Evolutionary conservation across 495 filamentous ascomycete species (phyloP), one percentile per base, ranked within the genome.

Genomic region (Aspergillus campestris): DNA sequence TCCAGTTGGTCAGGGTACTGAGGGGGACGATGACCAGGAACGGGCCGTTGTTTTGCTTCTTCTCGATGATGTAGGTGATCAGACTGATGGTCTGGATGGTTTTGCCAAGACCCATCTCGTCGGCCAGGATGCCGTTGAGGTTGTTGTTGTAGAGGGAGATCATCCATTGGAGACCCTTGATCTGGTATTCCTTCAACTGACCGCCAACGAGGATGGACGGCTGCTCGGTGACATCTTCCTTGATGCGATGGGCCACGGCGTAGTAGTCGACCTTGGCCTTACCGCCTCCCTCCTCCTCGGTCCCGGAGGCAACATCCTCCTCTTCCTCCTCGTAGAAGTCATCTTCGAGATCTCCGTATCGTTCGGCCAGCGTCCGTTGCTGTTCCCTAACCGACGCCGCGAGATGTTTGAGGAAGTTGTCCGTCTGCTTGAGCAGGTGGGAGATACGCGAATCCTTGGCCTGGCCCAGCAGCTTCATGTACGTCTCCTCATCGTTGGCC

Each of bases 91-190:
- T 97, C 70, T 98, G 92, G 51, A 98, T 98, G 0, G 92, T 98
- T 70, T 98, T 98, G 59, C 92, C 92, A 47, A 98, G 87, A 82
- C 92, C 92, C 92, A 98, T 98, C 69, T 98, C 92, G 55, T 98
- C 92, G 40, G 92, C 92, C 49, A 98, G 71, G 52, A 98, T 97
- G 77, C 92, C 92, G 63, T 97, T 97, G 48, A 98, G 78, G 64
- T 95, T 97, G 75, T 98, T 98, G 80, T 97, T 97, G 70, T 97
- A 98, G 15, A 98, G 77, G 10, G 92, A 98, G 44, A 97, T 80
- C 92, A 98, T 97, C 92, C 92, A 98, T 63, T 98, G 92, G 48
- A 98, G 65, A 69, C 92, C 92, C 78, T 95, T 96, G 62, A 98
- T 35, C 67, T 98, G 92, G 67, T 98, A 98, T 60, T 98, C 92